These are phyloP conservation scores for Phytophthora europaea DNA, from an alignment of 352 stramenopile species.

Conservation along the genomic window DNA sequence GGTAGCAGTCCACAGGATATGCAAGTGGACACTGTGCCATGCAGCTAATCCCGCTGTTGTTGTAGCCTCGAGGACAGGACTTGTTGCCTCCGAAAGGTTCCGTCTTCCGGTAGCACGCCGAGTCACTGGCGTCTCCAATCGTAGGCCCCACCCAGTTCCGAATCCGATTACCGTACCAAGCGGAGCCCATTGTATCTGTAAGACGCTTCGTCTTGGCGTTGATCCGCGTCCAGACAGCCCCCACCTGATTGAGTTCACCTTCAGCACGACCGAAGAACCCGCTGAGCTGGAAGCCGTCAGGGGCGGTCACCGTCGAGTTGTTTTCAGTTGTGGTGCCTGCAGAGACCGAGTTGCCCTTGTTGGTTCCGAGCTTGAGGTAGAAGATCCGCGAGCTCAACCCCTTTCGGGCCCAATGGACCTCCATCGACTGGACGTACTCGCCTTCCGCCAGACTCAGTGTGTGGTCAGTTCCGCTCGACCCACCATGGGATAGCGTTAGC, in stretches of 20 bases:
- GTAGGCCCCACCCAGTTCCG: conserved; percentile 46
- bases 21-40: conserved; percentile 60
- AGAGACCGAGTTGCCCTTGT: conserved; percentile 16
- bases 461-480: conserved; percentile 27
- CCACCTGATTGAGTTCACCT: conserved; percentile 34
- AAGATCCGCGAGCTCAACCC: conserved; percentile 16
- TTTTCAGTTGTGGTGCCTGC: conserved; percentile 29
- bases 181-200: conserved; percentile 33
- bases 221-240: conserved; percentile 40
- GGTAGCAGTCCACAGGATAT: conserved; percentile 67
- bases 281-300: conserved; percentile 40
- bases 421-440: conserved; percentile 42
- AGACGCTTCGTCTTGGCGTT: conserved; percentile 25
- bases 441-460: conserved; percentile 26
- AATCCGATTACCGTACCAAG: conserved; percentile 38
- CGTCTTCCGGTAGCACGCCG: conserved; percentile 42
- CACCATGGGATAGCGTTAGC: conserved; percentile 33
- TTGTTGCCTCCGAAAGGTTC: conserved; percentile 22
- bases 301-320: conserved; percentile 21
- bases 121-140: conserved; percentile 32
- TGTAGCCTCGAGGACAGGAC: conserved; percentile 38
- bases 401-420: conserved; percentile 38
- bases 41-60: conserved; percentile 26
- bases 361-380: conserved; percentile 40
- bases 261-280: conserved; percentile 40